Conservation (phyloP, 371 early-diverging fungal genomes). For the Rhizopus sp. region DNA sequence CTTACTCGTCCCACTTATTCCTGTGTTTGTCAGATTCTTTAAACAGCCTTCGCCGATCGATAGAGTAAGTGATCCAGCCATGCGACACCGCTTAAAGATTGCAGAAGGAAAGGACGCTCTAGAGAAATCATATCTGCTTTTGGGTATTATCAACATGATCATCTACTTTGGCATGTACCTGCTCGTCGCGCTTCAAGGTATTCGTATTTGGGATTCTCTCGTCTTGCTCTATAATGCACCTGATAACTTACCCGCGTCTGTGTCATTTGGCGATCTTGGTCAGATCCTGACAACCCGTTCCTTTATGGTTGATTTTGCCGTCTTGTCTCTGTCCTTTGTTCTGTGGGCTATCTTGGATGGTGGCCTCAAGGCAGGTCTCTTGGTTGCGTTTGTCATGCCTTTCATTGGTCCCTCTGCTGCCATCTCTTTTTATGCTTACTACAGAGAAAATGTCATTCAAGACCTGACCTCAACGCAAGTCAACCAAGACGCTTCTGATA, state of each 20-base stretch:
- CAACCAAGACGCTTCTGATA: not conserved
- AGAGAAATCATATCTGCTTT: slow-evolving; percentile 19
- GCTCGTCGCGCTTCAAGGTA: slow-evolving; percentile 8
- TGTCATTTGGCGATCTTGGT: slow-evolving; percentile 19
- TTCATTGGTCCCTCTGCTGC: slow-evolving; percentile 27
- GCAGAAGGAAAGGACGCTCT: slow-evolving; percentile 24
- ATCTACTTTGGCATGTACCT: slow-evolving; percentile 12
- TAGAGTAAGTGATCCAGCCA: not conserved
- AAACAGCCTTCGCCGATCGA: slow-evolving; percentile 10
- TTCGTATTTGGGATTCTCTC: slow-evolving; percentile 22
- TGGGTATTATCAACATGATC: slow-evolving; percentile 25
- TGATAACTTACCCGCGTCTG: slow-evolving; percentile 14
- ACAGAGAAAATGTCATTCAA: slow-evolving; percentile 19
- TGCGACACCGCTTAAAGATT: slow-evolving; percentile 6
- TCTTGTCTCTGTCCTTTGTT: slow-evolving; percentile 6
- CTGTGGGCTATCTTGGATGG: slow-evolving; percentile 21
- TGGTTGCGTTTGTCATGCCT: slow-evolving; percentile 4
- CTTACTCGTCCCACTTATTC: slow-evolving; percentile 13
- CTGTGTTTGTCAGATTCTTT: slow-evolving; percentile 6
- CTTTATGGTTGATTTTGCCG: slow-evolving; percentile 12
- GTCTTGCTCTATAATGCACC: slow-evolving; percentile 22
- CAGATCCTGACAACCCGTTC: slow-evolving; percentile 16
- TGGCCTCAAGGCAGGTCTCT: slow-evolving; percentile 10
- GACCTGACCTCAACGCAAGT: not conserved
- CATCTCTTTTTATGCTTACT: slow-evolving; percentile 22